phyloP scores from a whole-genome alignment of 208 protist species.

The Balamuthia mandrillaris region DNA sequence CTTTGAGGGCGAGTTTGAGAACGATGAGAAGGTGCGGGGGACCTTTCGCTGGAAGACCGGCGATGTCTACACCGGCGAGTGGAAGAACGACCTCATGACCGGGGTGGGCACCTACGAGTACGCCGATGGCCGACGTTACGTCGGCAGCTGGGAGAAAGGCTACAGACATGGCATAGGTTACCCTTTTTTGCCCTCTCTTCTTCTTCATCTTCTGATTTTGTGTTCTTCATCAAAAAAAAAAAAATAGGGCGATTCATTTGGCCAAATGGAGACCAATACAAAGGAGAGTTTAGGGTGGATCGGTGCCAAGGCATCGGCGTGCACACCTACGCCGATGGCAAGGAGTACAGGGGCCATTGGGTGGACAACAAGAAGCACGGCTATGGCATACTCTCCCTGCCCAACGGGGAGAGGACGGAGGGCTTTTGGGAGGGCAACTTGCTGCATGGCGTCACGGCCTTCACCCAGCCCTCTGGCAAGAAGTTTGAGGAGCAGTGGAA shows the following conservation, averaged over 20 bases:
- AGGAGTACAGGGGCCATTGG: slow-evolving; percentile 4
- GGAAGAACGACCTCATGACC: slow-evolving; percentile 7
- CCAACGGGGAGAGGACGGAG: not conserved
- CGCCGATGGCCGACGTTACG: not conserved
- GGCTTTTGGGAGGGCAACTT: not conserved
- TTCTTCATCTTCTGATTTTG: not conserved
- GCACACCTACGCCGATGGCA: slow-evolving; percentile 24
- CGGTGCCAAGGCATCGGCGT: slow-evolving; percentile 13
- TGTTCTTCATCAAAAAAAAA: not conserved
- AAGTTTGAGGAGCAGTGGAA: slow-evolving; percentile 11
- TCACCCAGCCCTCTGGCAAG: not conserved
- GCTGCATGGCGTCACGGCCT: not conserved
- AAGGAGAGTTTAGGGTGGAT: not conserved
- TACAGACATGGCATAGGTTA: not conserved
- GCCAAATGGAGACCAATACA: slow-evolving; percentile 5
- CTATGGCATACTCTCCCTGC: not conserved
- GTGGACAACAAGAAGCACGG: slow-evolving; percentile 26
- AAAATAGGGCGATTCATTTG: slow-evolving; percentile 3
- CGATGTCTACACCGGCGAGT: slow-evolving; percentile 4
- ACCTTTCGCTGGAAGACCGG: slow-evolving; percentile 11
- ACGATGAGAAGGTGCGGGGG: slow-evolving; percentile 12
- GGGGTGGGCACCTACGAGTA: not conserved
- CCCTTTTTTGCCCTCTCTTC: too few relatives aligned
- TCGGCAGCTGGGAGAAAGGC: not conserved
- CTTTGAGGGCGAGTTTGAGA: slow-evolving; percentile 14